Base-by-base conservation (phyloP, 257 asterid species). In the Craterostigma plantagineum region DNA sequence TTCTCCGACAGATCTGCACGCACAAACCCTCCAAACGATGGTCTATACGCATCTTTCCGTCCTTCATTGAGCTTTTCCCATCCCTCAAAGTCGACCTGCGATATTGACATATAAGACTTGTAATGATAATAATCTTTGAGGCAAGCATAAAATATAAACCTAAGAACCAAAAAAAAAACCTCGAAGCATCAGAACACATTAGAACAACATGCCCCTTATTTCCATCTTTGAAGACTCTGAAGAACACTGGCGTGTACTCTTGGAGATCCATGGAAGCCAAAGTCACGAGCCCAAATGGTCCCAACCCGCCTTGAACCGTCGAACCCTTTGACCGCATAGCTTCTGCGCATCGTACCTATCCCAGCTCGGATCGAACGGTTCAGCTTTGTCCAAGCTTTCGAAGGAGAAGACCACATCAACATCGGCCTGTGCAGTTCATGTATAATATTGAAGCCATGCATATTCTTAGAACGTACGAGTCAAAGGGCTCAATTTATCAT, bases 11-110 rank as follows among this genome's bases (percentile, higher is more conserved):
- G 49, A 38, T 70, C 83, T 8, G 54, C 68, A 35, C 70, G 66
- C 7, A 70, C 61, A 10, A 52, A 73, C 47, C 76, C 79, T 33
- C 60, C 83, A 16, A 52, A 73, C 0, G 73, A 58, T 1, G 76
- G 76, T 10, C 42, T 55, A 30, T 57, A 65, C 35, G 61, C 55
- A 23, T 16, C 61, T 48, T 34, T 9, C 42, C 52, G 17, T 47
- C 42, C 38, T 47, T 12, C 51, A 46, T 13, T 3, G 16, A 33
- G 0, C 27, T 3, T 11, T 45, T 43, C 0, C 15, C 41, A 0
- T 43, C n/a, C 16, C 10, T 42, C 2, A 48, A n/a, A 11, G 62
- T 35, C 8, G 67, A 49, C 44, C 63, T 53, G 38, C n/a, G n/a
- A n/a, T n/a, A n/a, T n/a, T n/a, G n/a, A n/a, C n/a, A n/a, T n/a